Base-by-base conservation (phyloP, 495 filamentous ascomycete species). In the Evernia prunastri region DNA sequence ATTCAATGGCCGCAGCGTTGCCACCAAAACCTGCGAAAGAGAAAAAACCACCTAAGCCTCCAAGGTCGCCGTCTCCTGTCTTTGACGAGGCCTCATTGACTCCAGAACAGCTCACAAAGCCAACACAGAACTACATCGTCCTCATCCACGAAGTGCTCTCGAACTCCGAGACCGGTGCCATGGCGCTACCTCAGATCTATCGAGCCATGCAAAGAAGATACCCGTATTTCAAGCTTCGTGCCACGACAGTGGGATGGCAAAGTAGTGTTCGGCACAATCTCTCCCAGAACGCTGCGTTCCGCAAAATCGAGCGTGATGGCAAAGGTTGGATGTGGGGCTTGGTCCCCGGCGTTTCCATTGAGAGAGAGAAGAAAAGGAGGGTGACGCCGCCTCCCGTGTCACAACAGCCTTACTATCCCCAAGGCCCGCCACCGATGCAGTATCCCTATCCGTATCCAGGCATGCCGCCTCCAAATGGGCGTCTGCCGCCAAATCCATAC, bases 261-360 rank as follows among this genome's bases (percentile, higher is more conserved):
- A 96, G 92, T 67, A 96, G 91, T 76, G 91, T 98, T 27, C 87
- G 94, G 7, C 94, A 98, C 74, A 98, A 98, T 65, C 81, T 98
- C 33, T 89, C 91, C 40, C 91, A 94, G 61, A 89, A 96, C 70
- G 82, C 86, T 57, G 87, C 91, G 29, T 98, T 98, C 73, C 82
- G 83, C 71, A 95, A 96, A 72, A 88, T 90, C 47, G 89, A 94
- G 66, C 72, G 83, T 66, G 85, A 87, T 69, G 86, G 86, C 5
- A 88, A 88, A 71, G 86, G 86, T 53, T 89, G 84, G 84, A 80
- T 86, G 67, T 89, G 86, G 86, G 83, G 83, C 39, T 75, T 87
- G 66, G 81, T 82, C 20, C 79, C 82, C 25, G 84, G 84, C 20
- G 79, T 84, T 2, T 84, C 82, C 2, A 86, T 89, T 60, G 86